phyloP scores from a whole-genome alignment of 2,329 filamentous ascomycete genomes.

The Pseudogymnoascus sp. region DNA sequence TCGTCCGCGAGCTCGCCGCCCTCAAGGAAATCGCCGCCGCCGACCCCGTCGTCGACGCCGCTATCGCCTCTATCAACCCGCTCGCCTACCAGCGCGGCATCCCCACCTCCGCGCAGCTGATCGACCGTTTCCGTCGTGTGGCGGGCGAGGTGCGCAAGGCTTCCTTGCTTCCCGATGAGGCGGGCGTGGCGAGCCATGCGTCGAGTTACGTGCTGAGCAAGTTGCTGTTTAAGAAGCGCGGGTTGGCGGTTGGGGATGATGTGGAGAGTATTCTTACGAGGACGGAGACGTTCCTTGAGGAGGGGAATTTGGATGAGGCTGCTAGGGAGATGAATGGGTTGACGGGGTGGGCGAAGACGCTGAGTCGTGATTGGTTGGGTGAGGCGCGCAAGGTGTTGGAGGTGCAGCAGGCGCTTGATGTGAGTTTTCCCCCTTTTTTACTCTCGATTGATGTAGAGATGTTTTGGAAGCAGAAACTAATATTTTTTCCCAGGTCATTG shows the following conservation, averaged over 20 bases:
- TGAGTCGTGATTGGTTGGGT: slow-evolving; percentile 87
- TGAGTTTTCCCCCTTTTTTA: slow-evolving; percentile 42
- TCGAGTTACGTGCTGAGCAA: slow-evolving; percentile 86
- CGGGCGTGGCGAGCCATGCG: slow-evolving; percentile 88
- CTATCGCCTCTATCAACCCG: slow-evolving; percentile 94
- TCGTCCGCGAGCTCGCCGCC: slow-evolving; percentile 85
- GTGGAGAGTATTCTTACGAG: slow-evolving; percentile 89
- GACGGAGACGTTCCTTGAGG: slow-evolving; percentile 83
- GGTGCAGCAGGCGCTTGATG: slow-evolving; percentile 91
- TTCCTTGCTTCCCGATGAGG: slow-evolving; percentile 81
- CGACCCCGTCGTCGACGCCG: slow-evolving; percentile 80
- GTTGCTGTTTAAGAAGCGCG: slow-evolving; percentile 91
- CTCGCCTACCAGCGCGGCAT: slow-evolving; percentile 88
- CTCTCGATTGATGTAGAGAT: too few species aligned
- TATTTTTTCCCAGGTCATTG: slow-evolving; percentile 57
- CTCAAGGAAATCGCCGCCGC: slow-evolving; percentile 84
- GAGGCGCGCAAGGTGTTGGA: slow-evolving; percentile 90
- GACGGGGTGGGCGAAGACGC: slow-evolving; percentile 87
- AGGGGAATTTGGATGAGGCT: slow-evolving; percentile 84
- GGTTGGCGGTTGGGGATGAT: slow-evolving; percentile 72
- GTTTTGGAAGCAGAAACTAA: slow-evolving; percentile 14
- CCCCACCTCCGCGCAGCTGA: slow-evolving; percentile 71
- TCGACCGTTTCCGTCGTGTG: slow-evolving; percentile 93
- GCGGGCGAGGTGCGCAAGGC: slow-evolving; percentile 91
- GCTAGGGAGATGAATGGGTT: slow-evolving; percentile 92